Evolutionary conservation across 2,329 filamentous ascomycete species (phyloP), one percentile per base, ranked within the genome.

Genomic region (Sordariomycetes sp.): DNA sequence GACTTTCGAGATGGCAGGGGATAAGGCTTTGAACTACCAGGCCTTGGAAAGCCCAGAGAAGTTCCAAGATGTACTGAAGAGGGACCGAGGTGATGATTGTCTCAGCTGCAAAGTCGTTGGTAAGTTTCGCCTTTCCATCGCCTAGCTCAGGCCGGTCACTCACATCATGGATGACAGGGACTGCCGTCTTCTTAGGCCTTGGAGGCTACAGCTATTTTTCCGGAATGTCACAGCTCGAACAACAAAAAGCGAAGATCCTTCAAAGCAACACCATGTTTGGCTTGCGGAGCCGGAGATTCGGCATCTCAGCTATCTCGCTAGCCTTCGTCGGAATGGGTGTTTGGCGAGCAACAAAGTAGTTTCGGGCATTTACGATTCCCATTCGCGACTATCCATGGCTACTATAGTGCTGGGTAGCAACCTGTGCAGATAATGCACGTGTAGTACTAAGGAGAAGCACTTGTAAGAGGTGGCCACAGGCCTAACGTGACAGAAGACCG

Each of bases 191-290:
- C 42, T 64, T 86, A 36, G 82, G 81, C 2, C 72, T 90, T 12
- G 84, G 78, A 4, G 77, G 69, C 2, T 92, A 88, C 59, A 87
- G 78, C 55, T 88, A 87, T 59, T 65, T 77, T 40, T 83, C 81
- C 4, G 85, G 85, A 38, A 81, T 79, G 57, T 64, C 66, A 33
- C 82, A 88, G 55, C 72, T 92, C 20, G 70, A 77, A 46, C 66
- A 69, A 46, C 79, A 85, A 53, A 68, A 72, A 40, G 64, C 68
- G n/a, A 57, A 63, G 39, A 85, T 88, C 41, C 58, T 86, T 38
- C 66, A 72, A 50, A 83, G 80, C 59, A 73, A 75, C 30, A 81
- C 79, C 18, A 69, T 75, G 46, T 79, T 87, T 49, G 82, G 82
- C 39, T 79, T 87, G 70, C 72, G 72, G 41, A 82, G 79, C 45